Percentiles rank a stretch among this genome's conserved stretches.
Evolutionary conservation across 768 basidiomycete species (phyloP).

Genomic region (Saitozyma podzolica): DNA sequence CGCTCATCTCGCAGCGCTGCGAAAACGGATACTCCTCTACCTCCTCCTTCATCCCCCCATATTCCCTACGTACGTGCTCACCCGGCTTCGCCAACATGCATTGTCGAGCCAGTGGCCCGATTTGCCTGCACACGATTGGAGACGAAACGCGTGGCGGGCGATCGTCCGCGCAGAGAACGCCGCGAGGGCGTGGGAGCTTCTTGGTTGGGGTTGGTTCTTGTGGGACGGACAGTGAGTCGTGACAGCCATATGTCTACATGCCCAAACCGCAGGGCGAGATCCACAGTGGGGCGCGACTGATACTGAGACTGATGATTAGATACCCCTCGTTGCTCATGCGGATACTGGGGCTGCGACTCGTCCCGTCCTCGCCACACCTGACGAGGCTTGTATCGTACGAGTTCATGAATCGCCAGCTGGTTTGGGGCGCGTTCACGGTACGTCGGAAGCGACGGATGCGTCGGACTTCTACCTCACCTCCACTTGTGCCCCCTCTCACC

Average conservation of each 20-base stretch:
- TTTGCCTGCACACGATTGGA: slow-evolving; percentile 72
- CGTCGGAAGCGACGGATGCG: slow-evolving; percentile 35
- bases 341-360: slow-evolving; percentile 69
- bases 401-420: slow-evolving; percentile 99
- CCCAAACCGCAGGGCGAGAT: too few species aligned
- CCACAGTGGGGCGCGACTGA: too few species aligned
- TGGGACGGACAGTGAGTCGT: slow-evolving; percentile 79
- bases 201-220: slow-evolving; percentile 80
- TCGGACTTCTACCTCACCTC: not conserved
- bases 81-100: slow-evolving; percentile 70
- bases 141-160: slow-evolving; percentile 71
- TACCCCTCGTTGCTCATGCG: slow-evolving; percentile 83
- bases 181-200: slow-evolving; percentile 64
- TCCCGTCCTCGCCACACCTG: slow-evolving; percentile 67
- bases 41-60: slow-evolving; percentile 65
- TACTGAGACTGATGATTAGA: slow-evolving; percentile 57
- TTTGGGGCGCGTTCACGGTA: slow-evolving; percentile 98
- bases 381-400: slow-evolving; percentile 91
- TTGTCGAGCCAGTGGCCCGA: slow-evolving; percentile 89
- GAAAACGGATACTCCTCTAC: slow-evolving; percentile 65
- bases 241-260: too few species aligned
- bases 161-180: slow-evolving; percentile 68
- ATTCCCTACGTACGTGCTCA: slow-evolving; percentile 74
- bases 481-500: not conserved
- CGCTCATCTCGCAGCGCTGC: slow-evolving; percentile 58